These are phyloP conservation scores for Xylaria nigripes DNA, from an alignment of 495 filamentous ascomycete species.

Conservation along the genomic window DNA sequence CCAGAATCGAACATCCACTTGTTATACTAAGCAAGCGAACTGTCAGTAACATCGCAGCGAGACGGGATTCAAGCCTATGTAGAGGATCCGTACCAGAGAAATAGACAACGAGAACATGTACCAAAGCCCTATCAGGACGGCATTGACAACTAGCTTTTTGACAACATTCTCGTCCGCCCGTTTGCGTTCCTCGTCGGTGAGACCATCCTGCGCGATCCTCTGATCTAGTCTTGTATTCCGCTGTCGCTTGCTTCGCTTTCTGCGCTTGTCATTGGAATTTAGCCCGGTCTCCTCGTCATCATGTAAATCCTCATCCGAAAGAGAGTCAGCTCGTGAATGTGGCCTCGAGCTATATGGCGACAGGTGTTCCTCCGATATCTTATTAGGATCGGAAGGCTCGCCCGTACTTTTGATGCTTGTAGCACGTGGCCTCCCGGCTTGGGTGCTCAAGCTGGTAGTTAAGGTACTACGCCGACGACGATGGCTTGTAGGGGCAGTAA, in stretches of 20 bases:
- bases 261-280: conserved; percentile 60
- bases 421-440: conserved; percentile 43
- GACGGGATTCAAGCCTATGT: not conserved
- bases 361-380: conserved; percentile 34
- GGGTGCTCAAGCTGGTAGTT: conserved; percentile 28
- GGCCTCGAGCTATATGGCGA: conserved; percentile 18
- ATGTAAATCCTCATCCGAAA: conserved; percentile 62
- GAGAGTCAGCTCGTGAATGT: conserved; percentile 16
- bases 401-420: conserved; percentile 27
- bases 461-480: conserved; percentile 55
- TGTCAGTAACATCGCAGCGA: conserved; percentile 8
- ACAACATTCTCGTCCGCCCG: conserved; percentile 63
- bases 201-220: conserved; percentile 51
- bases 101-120: conserved; percentile 92
- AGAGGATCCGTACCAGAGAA: conserved; percentile 63
- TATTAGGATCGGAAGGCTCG: conserved; percentile 31
- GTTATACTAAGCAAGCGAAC: conserved; percentile 63
- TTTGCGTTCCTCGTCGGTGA: conserved; percentile 56
- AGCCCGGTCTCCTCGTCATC: conserved; percentile 88
- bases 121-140: conserved; percentile 74
- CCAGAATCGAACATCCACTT: conserved; percentile 98
- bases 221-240: conserved; percentile 67
- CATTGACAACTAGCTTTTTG: conserved; percentile 61
- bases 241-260: conserved; percentile 55
- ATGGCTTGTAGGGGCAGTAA: conserved; percentile 35